Evolutionary conservation across 345 rosid genomes (phyloP), one percentile per base, ranked within the genome.

Genomic region (Lepidium sativum): DNA sequence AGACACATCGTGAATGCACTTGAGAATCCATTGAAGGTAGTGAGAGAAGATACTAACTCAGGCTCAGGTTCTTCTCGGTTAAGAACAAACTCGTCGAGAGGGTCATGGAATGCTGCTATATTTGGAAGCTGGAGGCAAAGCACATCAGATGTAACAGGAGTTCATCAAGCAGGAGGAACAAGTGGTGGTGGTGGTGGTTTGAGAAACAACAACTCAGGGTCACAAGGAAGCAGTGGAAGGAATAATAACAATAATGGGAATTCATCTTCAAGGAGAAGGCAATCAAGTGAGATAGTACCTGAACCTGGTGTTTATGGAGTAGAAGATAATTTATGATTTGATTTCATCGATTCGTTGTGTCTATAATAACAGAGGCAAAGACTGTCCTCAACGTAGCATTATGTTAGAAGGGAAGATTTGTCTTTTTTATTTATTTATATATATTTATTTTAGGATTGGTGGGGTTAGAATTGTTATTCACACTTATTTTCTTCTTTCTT

Each of bases 121-220:
- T 95, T 95, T 9, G 95, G 99, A 33, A 95, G 98, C 68, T 95
- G 98, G 99, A 88, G 96, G 7, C 96, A 81, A 43, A 89, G 96
- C 50, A 71, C 94, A n/a, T 88, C 91, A 0, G 98, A 95, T 23
- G 82, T 78, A 67, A 81, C 87, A 4, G 83, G 82, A 1, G 84
- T 45, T 85, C 84, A 2, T 85, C 84, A 2, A 76, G 77, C 52
- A 34, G 82, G 68, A 72, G 83, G 64, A 25, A 80, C 77, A 71
- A 55, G 77, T 4, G 72, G 86, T 65, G 83, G 80, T 34, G 64
- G n/a, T n/a, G n/a, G n/a, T n/a, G n/a, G 96, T 72, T 71, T 86
- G 25, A 92, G 84, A 65, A 88, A 80, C 31, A 25, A 25, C 29
- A 27, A 27, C 68, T 88, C 95, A 0, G 91, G 91, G 39, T 95